Conservation (phyloP, 768 basidiomycete species). For the Rhodotorula diobovata region DNA sequence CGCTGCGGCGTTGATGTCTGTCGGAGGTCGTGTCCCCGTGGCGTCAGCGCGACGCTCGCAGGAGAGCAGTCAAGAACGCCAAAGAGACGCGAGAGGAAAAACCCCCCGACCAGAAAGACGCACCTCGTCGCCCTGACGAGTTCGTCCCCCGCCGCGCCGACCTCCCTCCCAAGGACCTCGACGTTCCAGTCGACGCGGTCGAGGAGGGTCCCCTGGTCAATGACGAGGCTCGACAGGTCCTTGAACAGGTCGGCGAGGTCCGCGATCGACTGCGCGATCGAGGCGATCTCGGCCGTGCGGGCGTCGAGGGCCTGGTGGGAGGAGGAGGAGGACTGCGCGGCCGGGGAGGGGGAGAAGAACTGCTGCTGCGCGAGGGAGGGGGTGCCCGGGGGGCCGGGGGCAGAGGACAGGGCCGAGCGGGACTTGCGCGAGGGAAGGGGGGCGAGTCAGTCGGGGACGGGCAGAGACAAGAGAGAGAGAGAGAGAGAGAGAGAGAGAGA, state of each 20-base stretch:
- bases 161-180: constrained; percentile 76
- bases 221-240: constrained; percentile 84
- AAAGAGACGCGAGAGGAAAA: no score
- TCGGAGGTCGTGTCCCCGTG: not conserved
- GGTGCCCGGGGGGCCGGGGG: not conserved
- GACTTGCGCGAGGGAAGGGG: constrained; percentile 1
- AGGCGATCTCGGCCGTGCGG: constrained; percentile 68
- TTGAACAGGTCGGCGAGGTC: constrained; percentile 92
- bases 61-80: no score
- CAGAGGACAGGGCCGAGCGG: constrained; percentile 31
- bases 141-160: constrained; percentile 78
- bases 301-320: constrained; percentile 52
- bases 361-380: constrained; percentile 22
- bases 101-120: constrained; percentile 44
- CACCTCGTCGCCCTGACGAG: constrained; percentile 75
- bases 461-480: not conserved
- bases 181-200: constrained; percentile 98
- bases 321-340: constrained; percentile 41
- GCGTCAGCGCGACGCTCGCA: not conserved
- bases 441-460: no score
- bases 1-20: constrained; percentile 91
- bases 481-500: not conserved
- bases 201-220: constrained; percentile 94
- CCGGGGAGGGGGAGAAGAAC: constrained; percentile 4
- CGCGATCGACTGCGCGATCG: constrained; percentile 87